These are phyloP conservation scores for Protea cynaroides DNA, from an alignment of 164 flowering plant genomes.

Conservation along the genomic window DNA sequence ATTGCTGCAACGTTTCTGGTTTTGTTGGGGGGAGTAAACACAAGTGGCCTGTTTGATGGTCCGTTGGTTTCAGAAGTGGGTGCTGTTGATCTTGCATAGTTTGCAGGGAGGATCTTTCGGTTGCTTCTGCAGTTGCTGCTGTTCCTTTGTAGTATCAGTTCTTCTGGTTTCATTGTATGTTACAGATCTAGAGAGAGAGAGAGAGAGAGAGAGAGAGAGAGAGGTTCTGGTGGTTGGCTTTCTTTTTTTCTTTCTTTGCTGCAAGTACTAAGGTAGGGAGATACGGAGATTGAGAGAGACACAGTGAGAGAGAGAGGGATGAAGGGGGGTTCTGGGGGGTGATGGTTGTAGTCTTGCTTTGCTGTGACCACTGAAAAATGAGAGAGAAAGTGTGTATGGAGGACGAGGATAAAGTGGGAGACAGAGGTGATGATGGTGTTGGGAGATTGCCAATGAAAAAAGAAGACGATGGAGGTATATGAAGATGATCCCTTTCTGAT, in stretches of 20 bases:
- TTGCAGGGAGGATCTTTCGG: constrained; percentile 38
- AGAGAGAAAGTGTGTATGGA: no score
- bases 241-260: not conserved
- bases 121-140: constrained; percentile 27
- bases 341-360: not conserved
- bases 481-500: not conserved
- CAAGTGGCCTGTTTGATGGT: constrained; percentile 18
- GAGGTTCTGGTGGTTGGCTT: no score
- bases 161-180: constrained; percentile 5
- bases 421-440: constrained; percentile 43
- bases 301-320: no score
- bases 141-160: constrained; percentile 13
- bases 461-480: constrained; percentile 30
- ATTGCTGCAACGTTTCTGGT: constrained; percentile 15
- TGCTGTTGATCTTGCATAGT: constrained; percentile 22
- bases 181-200: not conserved
- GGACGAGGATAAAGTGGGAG: constrained; percentile 23
- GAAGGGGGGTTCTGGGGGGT: not conserved
- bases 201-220: not conserved
- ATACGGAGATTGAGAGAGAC: not conserved
- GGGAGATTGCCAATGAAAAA: constrained; percentile 29
- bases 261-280: no score
- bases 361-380: no score
- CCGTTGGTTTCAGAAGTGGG: constrained; percentile 12
- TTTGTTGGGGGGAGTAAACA: constrained; percentile 4